Evolutionary conservation across 768 basidiomycete genomes (phyloP).

Genomic region (Lyophyllum atratum): DNA sequence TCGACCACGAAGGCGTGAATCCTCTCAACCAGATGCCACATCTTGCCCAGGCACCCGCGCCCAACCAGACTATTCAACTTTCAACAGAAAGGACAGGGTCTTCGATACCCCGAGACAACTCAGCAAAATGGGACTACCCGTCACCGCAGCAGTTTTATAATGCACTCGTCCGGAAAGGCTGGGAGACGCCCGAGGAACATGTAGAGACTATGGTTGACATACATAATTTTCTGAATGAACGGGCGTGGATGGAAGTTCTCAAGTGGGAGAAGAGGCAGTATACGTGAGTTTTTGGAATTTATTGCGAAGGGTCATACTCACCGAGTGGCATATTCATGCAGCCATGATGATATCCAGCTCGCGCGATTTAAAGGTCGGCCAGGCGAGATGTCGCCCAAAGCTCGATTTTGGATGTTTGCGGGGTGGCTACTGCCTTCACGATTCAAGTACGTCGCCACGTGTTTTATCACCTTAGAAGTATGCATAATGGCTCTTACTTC

Average conservation of each 20-base stretch:
- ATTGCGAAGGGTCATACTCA: slow-evolving; percentile 1
- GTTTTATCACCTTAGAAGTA: background rate
- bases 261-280: slow-evolving; percentile 83
- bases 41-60: slow-evolving; percentile 70
- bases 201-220: slow-evolving; percentile 98
- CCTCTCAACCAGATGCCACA: slow-evolving; percentile 85
- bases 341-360: slow-evolving; percentile 70
- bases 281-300: slow-evolving; percentile 44
- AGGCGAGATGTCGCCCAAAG: slow-evolving; percentile 93
- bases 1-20: slow-evolving; percentile 57
- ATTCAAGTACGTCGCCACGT: slow-evolving; percentile 70
- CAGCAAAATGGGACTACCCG: slow-evolving; percentile 87
- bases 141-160: slow-evolving; percentile 98
- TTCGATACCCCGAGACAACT: slow-evolving; percentile 76
- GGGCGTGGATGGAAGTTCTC: slow-evolving; percentile 93
- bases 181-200: slow-evolving; percentile 96
- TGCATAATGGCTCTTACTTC: background rate
- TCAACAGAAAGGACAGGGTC: slow-evolving; percentile 78
- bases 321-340: slow-evolving; percentile 26
- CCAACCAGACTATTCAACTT: slow-evolving; percentile 57
- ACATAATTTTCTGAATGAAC: slow-evolving; percentile 97
- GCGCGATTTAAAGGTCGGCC: slow-evolving; percentile 88
- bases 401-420: slow-evolving; percentile 81
- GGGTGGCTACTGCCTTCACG: slow-evolving; percentile 87
- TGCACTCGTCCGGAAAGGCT: slow-evolving; percentile 92